A percentile compares a stretch with the other conserved stretches of the same genome.
Conservation (phyloP, 2,329 filamentous ascomycete species). For the Botrytis hyacinthi region DNA sequence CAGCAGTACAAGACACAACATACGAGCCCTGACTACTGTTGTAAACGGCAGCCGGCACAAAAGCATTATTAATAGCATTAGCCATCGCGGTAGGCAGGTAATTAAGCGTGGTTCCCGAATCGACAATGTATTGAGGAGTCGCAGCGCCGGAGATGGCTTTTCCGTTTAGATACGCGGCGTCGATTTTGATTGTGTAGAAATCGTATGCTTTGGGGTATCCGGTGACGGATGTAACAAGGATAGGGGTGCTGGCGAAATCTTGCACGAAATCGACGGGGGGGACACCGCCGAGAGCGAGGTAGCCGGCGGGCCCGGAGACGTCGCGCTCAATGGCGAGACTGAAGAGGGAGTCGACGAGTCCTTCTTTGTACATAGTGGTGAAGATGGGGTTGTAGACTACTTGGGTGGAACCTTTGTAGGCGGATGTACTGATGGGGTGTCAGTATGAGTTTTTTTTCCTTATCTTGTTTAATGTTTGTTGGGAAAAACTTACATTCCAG, state of each 20-base stretch:
- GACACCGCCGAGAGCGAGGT: slow-evolving; percentile 49
- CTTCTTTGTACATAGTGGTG: slow-evolving; percentile 47
- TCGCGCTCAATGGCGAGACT: slow-evolving; percentile 47
- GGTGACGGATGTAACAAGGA: slow-evolving; percentile 29
- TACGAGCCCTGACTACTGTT: slow-evolving; percentile 38
- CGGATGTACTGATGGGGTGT: slow-evolving; percentile 32
- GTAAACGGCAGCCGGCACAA: slow-evolving; percentile 44
- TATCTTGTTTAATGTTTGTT: background rate
- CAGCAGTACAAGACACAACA: slow-evolving; percentile 44
- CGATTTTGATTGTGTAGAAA: slow-evolving; percentile 32
- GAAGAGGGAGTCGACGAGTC: slow-evolving; percentile 47
- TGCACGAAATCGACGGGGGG: slow-evolving; percentile 42
- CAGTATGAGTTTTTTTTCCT: background rate
- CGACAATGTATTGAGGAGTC: slow-evolving; percentile 37
- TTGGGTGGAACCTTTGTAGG: slow-evolving; percentile 26
- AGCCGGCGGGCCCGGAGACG: slow-evolving; percentile 41
- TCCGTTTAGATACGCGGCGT: slow-evolving; percentile 20
- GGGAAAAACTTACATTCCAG: slow-evolving; percentile 38
- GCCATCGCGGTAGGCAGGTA: slow-evolving; percentile 43
- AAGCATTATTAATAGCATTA: slow-evolving; percentile 42
- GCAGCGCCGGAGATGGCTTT: slow-evolving; percentile 13
- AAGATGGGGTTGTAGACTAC: slow-evolving; percentile 49
- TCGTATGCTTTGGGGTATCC: slow-evolving; percentile 22
- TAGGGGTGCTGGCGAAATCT: slow-evolving; percentile 28
- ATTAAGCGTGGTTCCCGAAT: slow-evolving; percentile 45